A percentile compares a stretch with the other conserved stretches of the same genome.
Conservation (phyloP, 2,329 filamentous ascomycete genomes). For the Coniosporium tulheliwenetii region DNA sequence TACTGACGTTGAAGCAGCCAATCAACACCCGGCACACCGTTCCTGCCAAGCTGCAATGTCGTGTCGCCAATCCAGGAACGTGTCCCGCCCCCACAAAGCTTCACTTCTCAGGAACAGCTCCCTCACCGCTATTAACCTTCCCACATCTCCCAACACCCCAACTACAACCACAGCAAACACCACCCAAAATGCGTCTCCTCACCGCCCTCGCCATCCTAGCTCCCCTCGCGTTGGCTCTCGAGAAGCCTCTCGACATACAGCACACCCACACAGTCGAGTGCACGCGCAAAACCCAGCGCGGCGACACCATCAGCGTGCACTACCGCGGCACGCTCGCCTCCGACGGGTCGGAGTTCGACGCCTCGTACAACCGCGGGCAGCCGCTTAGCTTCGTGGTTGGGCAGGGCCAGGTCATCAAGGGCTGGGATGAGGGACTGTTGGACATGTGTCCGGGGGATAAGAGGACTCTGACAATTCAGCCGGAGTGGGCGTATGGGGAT, state of each 20-base stretch:
- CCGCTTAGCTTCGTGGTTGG: constrained; percentile 75
- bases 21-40: too few relatives aligned
- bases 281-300: constrained; percentile 48
- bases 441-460: constrained; percentile 98
- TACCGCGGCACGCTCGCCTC: constrained; percentile 68
- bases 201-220: constrained; percentile 24
- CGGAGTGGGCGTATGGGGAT: constrained; percentile 70
- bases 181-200: constrained; percentile 26
- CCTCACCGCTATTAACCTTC: too few relatives aligned
- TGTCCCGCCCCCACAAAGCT: too few relatives aligned
- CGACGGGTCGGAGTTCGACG: constrained; percentile 41
- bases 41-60: too few relatives aligned
- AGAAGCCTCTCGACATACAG: constrained; percentile 58
- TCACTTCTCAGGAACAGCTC: too few relatives aligned
- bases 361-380: constrained; percentile 56
- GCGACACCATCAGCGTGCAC: constrained; percentile 74
- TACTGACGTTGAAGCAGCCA: too few relatives aligned
- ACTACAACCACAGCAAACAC: background rate
- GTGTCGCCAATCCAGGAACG: too few relatives aligned
- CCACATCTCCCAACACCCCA: background rate
- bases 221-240: constrained; percentile 23
- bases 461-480: constrained; percentile 76
- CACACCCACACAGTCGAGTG: constrained; percentile 61
- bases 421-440: constrained; percentile 82
- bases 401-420: constrained; percentile 79